phyloP scores from a whole-genome alignment of 2,329 filamentous ascomycete genomes.

The Macrophomina pseudophaseolina region DNA sequence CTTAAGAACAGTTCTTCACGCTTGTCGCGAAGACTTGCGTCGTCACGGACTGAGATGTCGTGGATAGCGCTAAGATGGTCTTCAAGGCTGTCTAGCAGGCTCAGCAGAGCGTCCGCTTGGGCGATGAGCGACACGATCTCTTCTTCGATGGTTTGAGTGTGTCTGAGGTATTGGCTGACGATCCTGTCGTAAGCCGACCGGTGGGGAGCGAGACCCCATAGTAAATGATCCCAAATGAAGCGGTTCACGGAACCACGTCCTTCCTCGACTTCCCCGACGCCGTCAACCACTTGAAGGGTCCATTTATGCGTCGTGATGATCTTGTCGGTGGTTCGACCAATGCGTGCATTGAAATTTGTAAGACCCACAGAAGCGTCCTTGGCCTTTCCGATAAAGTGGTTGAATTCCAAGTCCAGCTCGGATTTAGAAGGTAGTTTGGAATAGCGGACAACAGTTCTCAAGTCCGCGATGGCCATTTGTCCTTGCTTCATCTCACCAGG shows the following conservation, averaged over 20 bases:
- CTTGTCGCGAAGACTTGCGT: conserved; percentile 61
- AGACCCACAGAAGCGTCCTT: conserved; percentile 69
- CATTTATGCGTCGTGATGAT: conserved; percentile 77
- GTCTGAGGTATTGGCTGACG: conserved; percentile 75
- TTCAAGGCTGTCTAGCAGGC: conserved; percentile 70
- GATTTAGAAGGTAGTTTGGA: conserved; percentile 70
- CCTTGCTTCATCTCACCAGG: conserved; percentile 81
- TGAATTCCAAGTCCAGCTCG: conserved; percentile 76
- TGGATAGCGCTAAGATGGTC: conserved; percentile 72
- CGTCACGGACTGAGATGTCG: conserved; percentile 69
- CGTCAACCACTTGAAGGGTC: conserved; percentile 54
- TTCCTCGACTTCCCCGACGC: conserved; percentile 39
- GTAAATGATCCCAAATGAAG: conserved; percentile 35
- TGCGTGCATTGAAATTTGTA: conserved; percentile 76
- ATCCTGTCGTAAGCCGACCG: conserved; percentile 55
- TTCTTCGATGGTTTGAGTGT: conserved; percentile 71
- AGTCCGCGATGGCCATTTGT: conserved; percentile 74
- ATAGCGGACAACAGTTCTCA: conserved; percentile 73
- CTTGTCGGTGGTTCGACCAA: conserved; percentile 74
- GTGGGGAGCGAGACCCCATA: conserved; percentile 47
- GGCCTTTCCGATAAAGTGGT: conserved; percentile 74
- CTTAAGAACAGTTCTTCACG: conserved; percentile 71
- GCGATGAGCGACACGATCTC: conserved; percentile 71
- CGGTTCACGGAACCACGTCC: conserved; percentile 44
- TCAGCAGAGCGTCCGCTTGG: conserved; percentile 71